Base-by-base conservation (phyloP, 495 filamentous ascomycete genomes). In the Penicillium atrosanguineum region DNA sequence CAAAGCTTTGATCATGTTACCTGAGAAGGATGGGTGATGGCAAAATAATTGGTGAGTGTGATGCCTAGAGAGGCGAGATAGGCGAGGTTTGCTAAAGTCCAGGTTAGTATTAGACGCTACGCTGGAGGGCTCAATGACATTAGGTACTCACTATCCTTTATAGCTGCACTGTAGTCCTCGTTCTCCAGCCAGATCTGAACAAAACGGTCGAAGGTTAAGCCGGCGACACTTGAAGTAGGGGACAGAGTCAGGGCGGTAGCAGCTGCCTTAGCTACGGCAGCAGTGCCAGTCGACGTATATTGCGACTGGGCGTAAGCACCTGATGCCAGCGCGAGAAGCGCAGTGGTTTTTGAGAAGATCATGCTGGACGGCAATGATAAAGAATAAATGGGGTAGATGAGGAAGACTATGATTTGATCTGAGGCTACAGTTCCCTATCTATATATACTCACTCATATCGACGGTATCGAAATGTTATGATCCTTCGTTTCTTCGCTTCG, bases 1-100 rank as follows among this genome's bases (percentile, higher is more conserved):
- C 15, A 19, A 52, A 20, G 4, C 16, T 19, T 23, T 20, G 42
- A 31, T 40, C 15, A 40, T 52, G 4, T 19, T 52, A 52, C 50
- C 50, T 52, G 50, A 40, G 50, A 52, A 21, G 51, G 51, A 26
- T 54, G 51, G 38, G 51, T 54, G 28, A 54, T 48, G n/a, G 44
- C 51, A 37, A 18, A 48, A 26, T 54, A 54, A 48, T 54, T 54
- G 12, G 51, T 48, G 36, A 48, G 44, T 14, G 51, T 48, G 23
- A 48, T 54, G 18, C 38, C 44, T 4, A 42, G 26, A 42, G 51
- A 54, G 6, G 44, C 51, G 19, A 54, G 51, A 36, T 54, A 54
- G 44, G 50, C 50, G n/a, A 52, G 50, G 31, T 52, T 52, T 31
- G 50, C 50, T 52, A 20, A 29, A 28, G 19, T 20, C 1, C 19